Base-by-base conservation (phyloP, 805 yeast genomes). In the Hemisphaericaspora nanyangensis region DNA sequence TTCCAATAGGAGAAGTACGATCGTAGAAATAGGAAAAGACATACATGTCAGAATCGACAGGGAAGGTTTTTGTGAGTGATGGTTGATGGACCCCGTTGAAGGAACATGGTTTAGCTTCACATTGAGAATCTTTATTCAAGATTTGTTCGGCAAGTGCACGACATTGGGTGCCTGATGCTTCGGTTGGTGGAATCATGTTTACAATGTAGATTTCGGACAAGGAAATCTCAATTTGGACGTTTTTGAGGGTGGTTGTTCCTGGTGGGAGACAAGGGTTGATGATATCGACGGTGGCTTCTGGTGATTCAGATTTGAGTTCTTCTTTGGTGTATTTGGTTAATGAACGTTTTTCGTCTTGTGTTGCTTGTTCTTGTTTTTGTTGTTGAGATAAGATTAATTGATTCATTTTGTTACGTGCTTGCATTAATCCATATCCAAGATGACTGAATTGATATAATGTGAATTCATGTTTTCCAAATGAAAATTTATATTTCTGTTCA, bases 61-160 rank as follows among this genome's bases (percentile, higher is more conserved):
- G 74, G 74, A 93, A 93, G 12, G 95, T 80, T 46, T 74, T 77
- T 32, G 79, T 79, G 53, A 93, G 70, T 4, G 95, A 85, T 7
- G 99, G 99, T 70, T 93, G 99, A 63, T 95, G 95, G 36, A 89
- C 85, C 56, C 99, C 99, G 58, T 91, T 88, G 76, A 93, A 93
- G 2, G 97, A 86, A 63, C 99, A 93, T 39, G 99, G 95, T 42
- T 79, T 76, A 24, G 71, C 56, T 1, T 69, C 58, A 72, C 99
- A 93, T 45, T 72, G 79, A 12, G 76, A 72, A 30, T 89, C 96
- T 67, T 91, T 91, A 67, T 86, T 82, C 57, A 93, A 74, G 30
- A 88, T 77, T 38, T 74, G 58, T 59, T 91, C 98, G 20, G 97
- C 88, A 31, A 93, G 60, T 56, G 68, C 76, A 48, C 96, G 79